Evolutionary conservation across 768 basidiomycete genomes (phyloP).

Genomic region (Ephemerocybe angulata): DNA sequence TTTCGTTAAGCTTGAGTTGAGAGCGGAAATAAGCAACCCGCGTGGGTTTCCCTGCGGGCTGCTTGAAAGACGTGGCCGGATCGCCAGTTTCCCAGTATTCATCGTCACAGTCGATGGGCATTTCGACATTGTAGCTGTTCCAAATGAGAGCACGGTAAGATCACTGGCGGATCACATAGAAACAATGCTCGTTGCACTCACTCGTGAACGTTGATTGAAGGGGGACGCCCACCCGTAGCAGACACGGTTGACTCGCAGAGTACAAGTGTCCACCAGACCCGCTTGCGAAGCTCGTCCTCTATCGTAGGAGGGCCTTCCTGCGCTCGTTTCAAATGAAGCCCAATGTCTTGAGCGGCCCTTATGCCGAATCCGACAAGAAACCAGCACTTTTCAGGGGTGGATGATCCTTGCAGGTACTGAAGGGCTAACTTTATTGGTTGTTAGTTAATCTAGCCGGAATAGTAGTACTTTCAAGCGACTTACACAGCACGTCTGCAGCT

Average conservation of each 20-base stretch:
- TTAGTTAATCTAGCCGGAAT: neutral
- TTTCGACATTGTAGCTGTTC: constrained; percentile 56
- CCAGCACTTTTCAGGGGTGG: constrained; percentile 50
- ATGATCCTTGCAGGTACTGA: constrained; percentile 40
- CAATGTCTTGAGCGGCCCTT: constrained; percentile 56
- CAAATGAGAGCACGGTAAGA: neutral
- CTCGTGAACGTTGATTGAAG: constrained; percentile 58
- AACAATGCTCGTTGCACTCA: constrained; percentile 22
- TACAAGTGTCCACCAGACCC: constrained; percentile 42
- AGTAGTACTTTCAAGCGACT: constrained; percentile 19
- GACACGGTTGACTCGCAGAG: constrained; percentile 20
- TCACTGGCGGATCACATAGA: neutral
- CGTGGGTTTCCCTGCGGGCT: constrained; percentile 50
- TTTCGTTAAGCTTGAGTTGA: constrained; percentile 45
- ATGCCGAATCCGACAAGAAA: constrained; percentile 50
- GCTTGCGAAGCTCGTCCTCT: constrained; percentile 62
- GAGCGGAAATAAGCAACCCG: constrained; percentile 42
- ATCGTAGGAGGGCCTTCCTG: constrained; percentile 26
- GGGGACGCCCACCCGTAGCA: constrained; percentile 50
- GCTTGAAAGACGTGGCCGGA: constrained; percentile 43
- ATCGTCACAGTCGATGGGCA: constrained; percentile 62
- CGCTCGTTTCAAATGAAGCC: constrained; percentile 44
- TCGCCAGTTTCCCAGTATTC: constrained; percentile 57
- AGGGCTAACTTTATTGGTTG: constrained; percentile 32
- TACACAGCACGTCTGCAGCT: constrained; percentile 58